These are phyloP conservation scores for Venturia aucupariae DNA, from an alignment of 2,329 filamentous ascomycete genomes.

Conservation along the genomic window DNA sequence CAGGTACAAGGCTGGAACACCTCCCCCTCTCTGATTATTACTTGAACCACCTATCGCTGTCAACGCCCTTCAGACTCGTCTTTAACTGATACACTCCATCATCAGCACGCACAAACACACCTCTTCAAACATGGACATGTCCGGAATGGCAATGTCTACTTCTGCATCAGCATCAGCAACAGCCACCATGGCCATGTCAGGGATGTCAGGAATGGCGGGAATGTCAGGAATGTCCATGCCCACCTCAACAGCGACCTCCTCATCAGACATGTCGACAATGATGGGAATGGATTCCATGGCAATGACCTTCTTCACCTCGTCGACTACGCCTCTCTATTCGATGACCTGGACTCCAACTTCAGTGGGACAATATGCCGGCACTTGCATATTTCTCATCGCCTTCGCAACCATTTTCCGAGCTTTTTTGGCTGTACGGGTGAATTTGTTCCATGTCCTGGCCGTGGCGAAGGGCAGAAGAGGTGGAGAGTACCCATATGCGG, in stretches of 20 bases:
- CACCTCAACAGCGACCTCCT: neutral
- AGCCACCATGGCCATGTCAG: constrained; percentile 8
- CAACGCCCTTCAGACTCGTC: neutral
- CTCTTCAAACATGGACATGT: constrained; percentile 13
- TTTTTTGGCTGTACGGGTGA: constrained; percentile 49
- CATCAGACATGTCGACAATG: constrained; percentile 15
- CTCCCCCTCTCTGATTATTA: neutral
- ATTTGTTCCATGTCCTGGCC: constrained; percentile 14
- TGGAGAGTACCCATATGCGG: constrained; percentile 11
- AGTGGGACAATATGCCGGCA: constrained; percentile 68
- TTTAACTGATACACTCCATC: neutral
- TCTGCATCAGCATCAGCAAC: constrained; percentile 6
- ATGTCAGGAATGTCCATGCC: constrained; percentile 12
- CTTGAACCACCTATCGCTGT: neutral
- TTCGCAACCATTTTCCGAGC: constrained; percentile 62
- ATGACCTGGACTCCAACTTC: constrained; percentile 62
- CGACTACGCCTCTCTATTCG: constrained; percentile 57
- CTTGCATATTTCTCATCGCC: constrained; percentile 81
- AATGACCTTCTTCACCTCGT: constrained; percentile 57
- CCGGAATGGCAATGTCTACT: constrained; percentile 17
- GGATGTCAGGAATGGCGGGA: too few relatives aligned
- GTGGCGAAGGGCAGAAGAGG: neutral
- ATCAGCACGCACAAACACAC: neutral
- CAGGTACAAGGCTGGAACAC: neutral
- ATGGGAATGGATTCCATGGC: constrained; percentile 31